Evolutionary conservation across 139 green algal genomes (phyloP).

Genomic region (Yamagishiella unicocca): DNA sequence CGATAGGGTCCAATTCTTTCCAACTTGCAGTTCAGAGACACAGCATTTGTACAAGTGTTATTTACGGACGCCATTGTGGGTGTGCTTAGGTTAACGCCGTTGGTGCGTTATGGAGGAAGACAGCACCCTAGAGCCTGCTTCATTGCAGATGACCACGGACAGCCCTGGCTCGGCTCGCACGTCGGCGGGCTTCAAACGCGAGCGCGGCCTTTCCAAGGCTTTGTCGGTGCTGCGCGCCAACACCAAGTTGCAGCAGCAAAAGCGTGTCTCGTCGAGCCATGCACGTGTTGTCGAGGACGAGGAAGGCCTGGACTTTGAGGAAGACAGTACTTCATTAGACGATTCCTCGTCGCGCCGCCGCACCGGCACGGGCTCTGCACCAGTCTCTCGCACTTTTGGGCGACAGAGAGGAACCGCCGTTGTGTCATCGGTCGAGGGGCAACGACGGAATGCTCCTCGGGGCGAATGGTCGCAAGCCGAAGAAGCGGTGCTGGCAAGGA

Average conservation of each 20-base stretch:
- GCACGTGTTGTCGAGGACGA: background rate
- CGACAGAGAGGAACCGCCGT: background rate
- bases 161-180: background rate
- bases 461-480: slow-evolving; percentile 36
- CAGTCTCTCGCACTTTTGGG: background rate
- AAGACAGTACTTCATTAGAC: background rate
- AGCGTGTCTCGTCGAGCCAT: background rate
- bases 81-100: no score
- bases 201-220: background rate
- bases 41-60: no score
- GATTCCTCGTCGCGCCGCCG: background rate
- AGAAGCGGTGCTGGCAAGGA: slow-evolving; percentile 10
- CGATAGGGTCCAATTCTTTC: no score
- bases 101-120: slow-evolving; percentile 19
- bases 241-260: slow-evolving; percentile 13
- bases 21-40: no score
- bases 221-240: background rate
- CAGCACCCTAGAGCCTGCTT: background rate
- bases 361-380: background rate
- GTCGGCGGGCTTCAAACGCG: slow-evolving; percentile 19
- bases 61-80: no score
- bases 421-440: background rate
- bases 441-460: background rate
- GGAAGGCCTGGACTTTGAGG: background rate
- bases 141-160: background rate